Percentiles rank a stretch among this genome's conserved stretches.
Evolutionary conservation across 257 asterid species (phyloP).

Genomic region (Hygrophila difformis): DNA sequence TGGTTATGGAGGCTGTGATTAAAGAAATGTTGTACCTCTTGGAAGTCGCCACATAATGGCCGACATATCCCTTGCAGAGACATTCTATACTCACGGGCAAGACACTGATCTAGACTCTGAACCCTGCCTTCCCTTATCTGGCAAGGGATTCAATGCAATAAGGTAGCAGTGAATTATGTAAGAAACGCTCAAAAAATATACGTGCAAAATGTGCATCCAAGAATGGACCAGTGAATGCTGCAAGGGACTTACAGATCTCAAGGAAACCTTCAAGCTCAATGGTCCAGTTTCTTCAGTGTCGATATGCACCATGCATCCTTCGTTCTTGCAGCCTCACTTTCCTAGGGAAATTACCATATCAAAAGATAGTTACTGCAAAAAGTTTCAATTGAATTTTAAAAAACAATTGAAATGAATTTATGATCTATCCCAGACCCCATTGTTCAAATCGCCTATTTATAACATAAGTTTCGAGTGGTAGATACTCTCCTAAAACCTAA

Average conservation of each 20-base stretch:
- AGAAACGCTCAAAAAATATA: conserved; percentile 2
- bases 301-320: conserved; percentile 61
- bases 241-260: conserved; percentile 71
- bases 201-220: not conserved
- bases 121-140: conserved; percentile 92
- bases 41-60: conserved; percentile 54
- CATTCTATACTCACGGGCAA: conserved; percentile 88
- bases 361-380: no score
- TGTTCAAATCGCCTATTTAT: no score
- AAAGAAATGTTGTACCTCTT: conserved; percentile 45
- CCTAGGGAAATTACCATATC: no score
- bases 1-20: conserved; percentile 4
- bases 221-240: no score
- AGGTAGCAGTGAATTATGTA: not conserved
- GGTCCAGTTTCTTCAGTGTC: conserved; percentile 66
- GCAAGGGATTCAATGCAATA: conserved; percentile 10
- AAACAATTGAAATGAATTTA: no score
- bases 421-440: no score
- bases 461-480: no score
- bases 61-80: conserved; percentile 61
- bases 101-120: conserved; percentile 87
- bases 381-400: no score
- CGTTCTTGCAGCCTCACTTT: conserved; percentile 65
- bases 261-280: conserved; percentile 86
- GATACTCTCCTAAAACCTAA: no score